A percentile compares a stretch with the other conserved stretches of the same genome.
These are phyloP conservation scores for Lichtheimia ornata DNA, from an alignment of 371 early-diverging fungal species.

Conservation along the genomic window DNA sequence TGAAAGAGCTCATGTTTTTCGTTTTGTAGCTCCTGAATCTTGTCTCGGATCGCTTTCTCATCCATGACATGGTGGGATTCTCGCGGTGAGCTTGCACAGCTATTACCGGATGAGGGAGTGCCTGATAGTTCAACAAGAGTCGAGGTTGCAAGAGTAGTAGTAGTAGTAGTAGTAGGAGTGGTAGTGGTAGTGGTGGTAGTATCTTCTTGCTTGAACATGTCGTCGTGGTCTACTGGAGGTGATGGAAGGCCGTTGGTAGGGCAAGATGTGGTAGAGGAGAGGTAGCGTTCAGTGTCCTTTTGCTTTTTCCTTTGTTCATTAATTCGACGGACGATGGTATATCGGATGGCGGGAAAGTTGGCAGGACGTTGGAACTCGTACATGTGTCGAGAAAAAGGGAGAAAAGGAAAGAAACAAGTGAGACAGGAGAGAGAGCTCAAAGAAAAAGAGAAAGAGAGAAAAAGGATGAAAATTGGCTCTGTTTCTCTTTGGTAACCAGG, in stretches of 20 bases:
- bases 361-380: slow-evolving; percentile 36
- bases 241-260: slow-evolving; percentile 40
- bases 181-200: neutral
- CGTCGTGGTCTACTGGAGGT: slow-evolving; percentile 37
- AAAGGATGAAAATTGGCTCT: slow-evolving; percentile 5
- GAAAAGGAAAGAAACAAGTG: slow-evolving; percentile 5
- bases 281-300: slow-evolving; percentile 4
- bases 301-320: slow-evolving; percentile 29
- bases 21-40: slow-evolving; percentile 29
- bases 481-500: neutral
- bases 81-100: slow-evolving; percentile 3
- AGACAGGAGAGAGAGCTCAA: neutral
- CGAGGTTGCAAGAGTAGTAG: neutral
- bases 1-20: slow-evolving; percentile 47
- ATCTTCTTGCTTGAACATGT: slow-evolving; percentile 13
- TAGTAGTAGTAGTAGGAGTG: neutral
- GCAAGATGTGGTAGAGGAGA: slow-evolving; percentile 7
- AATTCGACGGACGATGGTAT: slow-evolving; percentile 33
- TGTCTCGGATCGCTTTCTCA: slow-evolving; percentile 31
- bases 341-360: slow-evolving; percentile 38
- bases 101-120: neutral
- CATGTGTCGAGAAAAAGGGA: slow-evolving; percentile 1
- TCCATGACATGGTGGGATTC: slow-evolving; percentile 13
- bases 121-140: neutral
- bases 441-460: slow-evolving; percentile 6